A percentile compares a stretch with the other conserved stretches of the same genome.
Evolutionary conservation across 441 rosid species (phyloP).

Genomic region (Macaranga tanarius): DNA sequence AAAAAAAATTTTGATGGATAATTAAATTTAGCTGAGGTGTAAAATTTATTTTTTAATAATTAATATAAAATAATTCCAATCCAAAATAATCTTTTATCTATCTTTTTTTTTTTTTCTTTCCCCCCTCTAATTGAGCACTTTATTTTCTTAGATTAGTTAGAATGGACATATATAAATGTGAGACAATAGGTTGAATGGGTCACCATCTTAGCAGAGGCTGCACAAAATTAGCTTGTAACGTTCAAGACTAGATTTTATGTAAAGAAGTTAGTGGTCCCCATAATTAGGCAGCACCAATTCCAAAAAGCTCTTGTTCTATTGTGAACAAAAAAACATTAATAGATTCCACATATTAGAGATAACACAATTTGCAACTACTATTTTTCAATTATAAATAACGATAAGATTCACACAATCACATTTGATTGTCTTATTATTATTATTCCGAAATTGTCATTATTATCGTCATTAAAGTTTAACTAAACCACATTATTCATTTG

Average conservation of each 20-base stretch:
- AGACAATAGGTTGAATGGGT: background rate
- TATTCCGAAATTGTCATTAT: background rate
- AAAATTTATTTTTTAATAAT: too few species aligned
- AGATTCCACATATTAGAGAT: slow-evolving; percentile 12
- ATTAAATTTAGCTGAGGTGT: too few species aligned
- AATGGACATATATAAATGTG: background rate
- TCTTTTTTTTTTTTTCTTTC: background rate
- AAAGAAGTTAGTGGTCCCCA: slow-evolving; percentile 17
- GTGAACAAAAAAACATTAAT: background rate
- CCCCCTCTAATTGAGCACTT: background rate
- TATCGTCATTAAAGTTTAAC: background rate
- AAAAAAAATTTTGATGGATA: too few species aligned
- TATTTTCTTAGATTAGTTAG: background rate
- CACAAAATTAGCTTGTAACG: background rate
- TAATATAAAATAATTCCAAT: background rate
- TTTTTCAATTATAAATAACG: background rate
- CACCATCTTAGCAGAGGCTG: background rate
- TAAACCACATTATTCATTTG: background rate
- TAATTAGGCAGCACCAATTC: background rate
- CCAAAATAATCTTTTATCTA: too few species aligned
- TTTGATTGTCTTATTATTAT: slow-evolving; percentile 19
- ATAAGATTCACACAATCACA: background rate
- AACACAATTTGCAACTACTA: slow-evolving; percentile 10
- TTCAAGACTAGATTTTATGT: background rate
- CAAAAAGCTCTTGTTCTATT: background rate